These are phyloP conservation scores for Epicoccum sorghinum DNA, from an alignment of 2,329 filamentous ascomycete species.

Conservation along the genomic window DNA sequence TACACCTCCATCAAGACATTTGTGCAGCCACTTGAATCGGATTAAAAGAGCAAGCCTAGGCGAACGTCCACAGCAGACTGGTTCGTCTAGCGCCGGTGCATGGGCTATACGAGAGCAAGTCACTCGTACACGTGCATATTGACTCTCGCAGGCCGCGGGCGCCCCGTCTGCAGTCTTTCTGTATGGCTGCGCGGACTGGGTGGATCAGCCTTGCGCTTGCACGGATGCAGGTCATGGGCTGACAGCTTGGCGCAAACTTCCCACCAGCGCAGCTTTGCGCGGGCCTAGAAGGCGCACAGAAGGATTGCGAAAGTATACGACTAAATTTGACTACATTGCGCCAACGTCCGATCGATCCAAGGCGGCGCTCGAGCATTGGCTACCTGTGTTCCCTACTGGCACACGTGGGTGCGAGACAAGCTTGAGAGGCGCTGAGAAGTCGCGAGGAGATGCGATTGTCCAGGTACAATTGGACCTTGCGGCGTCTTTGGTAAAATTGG, in stretches of 20 bases:
- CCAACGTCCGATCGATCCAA: background rate
- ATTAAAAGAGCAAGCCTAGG: conserved; percentile 3
- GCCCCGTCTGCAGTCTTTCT: conserved; percentile 2
- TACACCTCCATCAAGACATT: too few species aligned
- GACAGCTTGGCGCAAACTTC: background rate
- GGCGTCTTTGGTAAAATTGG: too few species aligned
- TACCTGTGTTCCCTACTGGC: background rate
- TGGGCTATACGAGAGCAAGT: conserved; percentile 6
- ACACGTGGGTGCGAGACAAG: conserved; percentile 9
- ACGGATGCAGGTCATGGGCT: conserved; percentile 6
- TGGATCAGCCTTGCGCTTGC: conserved; percentile 10
- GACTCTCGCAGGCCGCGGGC: background rate
- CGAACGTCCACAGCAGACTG: background rate
- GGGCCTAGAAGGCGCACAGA: conserved; percentile 11
- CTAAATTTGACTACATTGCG: conserved; percentile 4
- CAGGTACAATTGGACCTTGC: background rate
- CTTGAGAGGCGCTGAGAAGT: background rate
- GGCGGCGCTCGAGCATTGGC: conserved; percentile 1
- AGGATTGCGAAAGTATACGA: conserved; percentile 2
- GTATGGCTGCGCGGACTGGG: background rate
- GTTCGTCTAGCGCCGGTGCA: background rate
- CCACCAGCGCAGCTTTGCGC: background rate
- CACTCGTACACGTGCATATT: conserved; percentile 15
- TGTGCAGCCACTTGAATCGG: background rate
- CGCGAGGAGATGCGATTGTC: background rate